These are phyloP conservation scores for Blastobotrys parvus DNA, from an alignment of 805 yeast genomes.

Conservation along the genomic window DNA sequence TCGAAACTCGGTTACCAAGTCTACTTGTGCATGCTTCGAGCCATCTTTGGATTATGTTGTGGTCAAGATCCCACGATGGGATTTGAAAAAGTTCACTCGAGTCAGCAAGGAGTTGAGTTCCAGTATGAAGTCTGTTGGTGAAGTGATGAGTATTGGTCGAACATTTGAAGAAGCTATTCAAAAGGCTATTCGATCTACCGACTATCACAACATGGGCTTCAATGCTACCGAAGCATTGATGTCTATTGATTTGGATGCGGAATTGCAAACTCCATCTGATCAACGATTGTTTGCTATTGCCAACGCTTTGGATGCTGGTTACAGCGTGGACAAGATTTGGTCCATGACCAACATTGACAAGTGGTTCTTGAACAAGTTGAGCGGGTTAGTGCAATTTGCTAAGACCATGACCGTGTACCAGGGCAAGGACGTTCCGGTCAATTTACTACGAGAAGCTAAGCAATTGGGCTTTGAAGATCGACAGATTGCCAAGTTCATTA, in stretches of 20 bases:
- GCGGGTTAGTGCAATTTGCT: slow-evolving; percentile 66
- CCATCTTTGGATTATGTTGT: slow-evolving; percentile 96
- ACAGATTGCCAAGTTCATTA: slow-evolving; percentile 83
- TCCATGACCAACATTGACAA: slow-evolving; percentile 83
- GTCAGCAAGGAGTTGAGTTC: slow-evolving; percentile 83
- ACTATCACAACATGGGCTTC: slow-evolving; percentile 93
- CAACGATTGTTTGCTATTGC: slow-evolving; percentile 95
- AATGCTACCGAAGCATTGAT: slow-evolving; percentile 68
- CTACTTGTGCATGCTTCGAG: slow-evolving; percentile 94
- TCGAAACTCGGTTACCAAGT: slow-evolving; percentile 85
- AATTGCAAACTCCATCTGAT: slow-evolving; percentile 95
- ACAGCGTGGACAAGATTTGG: slow-evolving; percentile 89
- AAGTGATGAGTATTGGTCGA: slow-evolving; percentile 96
- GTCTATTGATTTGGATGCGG: slow-evolving; percentile 88
- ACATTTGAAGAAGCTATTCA: slow-evolving; percentile 97
- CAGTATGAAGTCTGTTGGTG: slow-evolving; percentile 98
- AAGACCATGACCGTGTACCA: slow-evolving; percentile 31
- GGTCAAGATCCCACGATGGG: slow-evolving; percentile 98
- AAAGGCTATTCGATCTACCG: slow-evolving; percentile 94
- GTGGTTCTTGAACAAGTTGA: slow-evolving; percentile 90
- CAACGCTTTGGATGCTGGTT: slow-evolving; percentile 82
- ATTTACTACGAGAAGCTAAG: slow-evolving; percentile 73
- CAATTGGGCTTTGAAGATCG: slow-evolving; percentile 96
- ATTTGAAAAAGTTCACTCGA: slow-evolving; percentile 87
- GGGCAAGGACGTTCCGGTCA: slow-evolving; percentile 45